phyloP scores from a whole-genome alignment of 441 rosid genomes.

The Aquilaria agallochum region DNA sequence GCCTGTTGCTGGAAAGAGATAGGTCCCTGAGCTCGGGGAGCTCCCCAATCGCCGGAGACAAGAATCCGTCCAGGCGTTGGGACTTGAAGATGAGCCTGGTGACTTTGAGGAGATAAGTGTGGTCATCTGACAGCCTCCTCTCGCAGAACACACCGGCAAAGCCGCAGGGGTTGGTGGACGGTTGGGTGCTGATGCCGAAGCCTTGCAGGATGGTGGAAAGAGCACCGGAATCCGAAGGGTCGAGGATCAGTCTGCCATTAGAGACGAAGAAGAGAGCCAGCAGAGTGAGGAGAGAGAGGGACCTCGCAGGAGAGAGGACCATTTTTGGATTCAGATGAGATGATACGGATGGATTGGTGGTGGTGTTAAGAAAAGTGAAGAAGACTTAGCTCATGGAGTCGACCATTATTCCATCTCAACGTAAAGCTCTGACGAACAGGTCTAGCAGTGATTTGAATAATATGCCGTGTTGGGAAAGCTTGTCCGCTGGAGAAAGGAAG shows the following conservation, averaged over 20 bases:
- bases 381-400: no score
- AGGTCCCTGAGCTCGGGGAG: constrained; percentile 67
- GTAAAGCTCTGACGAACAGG: no score
- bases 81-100: constrained; percentile 53
- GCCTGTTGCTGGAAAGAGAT: constrained; percentile 45
- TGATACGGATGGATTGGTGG: no score
- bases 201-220: constrained; percentile 34
- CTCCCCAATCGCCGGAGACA: constrained; percentile 57
- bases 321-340: constrained; percentile 4
- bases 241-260: constrained; percentile 31
- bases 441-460: no score
- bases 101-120: constrained; percentile 46
- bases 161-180: constrained; percentile 40
- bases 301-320: neutral
- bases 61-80: constrained; percentile 41
- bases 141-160: constrained; percentile 57
- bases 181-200: constrained; percentile 42
- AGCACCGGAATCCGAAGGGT: constrained; percentile 48
- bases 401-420: no score
- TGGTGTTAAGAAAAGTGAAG: no score
- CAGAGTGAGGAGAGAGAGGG: constrained; percentile 29
- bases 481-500: no score
- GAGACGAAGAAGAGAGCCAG: constrained; percentile 25
- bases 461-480: no score
- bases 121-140: constrained; percentile 38